These are phyloP conservation scores for Moricandia arvensis DNA, from an alignment of 345 rosid species.

Conservation along the genomic window DNA sequence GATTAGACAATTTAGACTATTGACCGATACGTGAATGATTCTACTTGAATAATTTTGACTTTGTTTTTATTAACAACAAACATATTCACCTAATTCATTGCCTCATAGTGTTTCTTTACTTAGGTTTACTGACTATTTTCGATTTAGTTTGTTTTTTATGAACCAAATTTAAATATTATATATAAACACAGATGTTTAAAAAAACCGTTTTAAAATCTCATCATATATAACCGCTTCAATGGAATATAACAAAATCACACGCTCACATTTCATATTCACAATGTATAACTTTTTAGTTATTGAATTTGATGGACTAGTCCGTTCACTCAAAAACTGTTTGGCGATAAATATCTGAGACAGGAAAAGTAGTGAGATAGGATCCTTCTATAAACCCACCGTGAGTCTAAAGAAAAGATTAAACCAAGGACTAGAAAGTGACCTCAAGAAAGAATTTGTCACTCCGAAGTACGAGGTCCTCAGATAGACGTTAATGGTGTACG, in stretches of 20 bases:
- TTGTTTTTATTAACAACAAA: neutral
- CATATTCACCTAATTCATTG: neutral
- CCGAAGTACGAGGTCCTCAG: too few species aligned
- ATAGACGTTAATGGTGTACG: too few species aligned
- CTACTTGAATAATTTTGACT: conserved; percentile 9
- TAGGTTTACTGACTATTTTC: neutral
- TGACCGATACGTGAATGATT: conserved; percentile 10
- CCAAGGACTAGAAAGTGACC: too few species aligned
- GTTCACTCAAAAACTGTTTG: neutral
- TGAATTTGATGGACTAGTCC: neutral
- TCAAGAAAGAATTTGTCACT: too few species aligned
- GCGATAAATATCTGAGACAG: too few species aligned
- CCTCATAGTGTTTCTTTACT: neutral
- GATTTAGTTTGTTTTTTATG: too few species aligned
- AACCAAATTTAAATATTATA: neutral
- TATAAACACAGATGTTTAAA: neutral
- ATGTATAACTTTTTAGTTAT: neutral
- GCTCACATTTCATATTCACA: neutral
- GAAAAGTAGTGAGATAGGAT: too few species aligned
- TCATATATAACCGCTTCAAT: neutral
- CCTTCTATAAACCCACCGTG: too few species aligned
- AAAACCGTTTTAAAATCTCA: neutral
- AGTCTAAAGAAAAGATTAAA: too few species aligned
- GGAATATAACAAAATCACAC: neutral
- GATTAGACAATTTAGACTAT: conserved; percentile 31